Base-by-base conservation (phyloP, 1,284 basidiomycete species). In the Melampsora abietis-canadensis region DNA sequence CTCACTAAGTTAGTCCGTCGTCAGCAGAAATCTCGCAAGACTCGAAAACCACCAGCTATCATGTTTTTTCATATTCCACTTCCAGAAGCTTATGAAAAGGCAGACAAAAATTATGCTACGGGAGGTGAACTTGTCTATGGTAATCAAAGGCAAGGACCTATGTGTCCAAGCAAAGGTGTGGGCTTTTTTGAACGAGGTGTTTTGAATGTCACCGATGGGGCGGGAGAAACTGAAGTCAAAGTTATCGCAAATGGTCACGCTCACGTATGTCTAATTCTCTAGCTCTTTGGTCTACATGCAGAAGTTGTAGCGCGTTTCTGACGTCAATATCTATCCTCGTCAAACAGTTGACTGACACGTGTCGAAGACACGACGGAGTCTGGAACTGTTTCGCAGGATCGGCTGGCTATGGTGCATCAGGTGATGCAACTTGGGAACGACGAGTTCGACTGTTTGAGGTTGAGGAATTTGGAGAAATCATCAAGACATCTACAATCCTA, bases 41-140 rank as follows among this genome's bases (percentile, higher is more conserved):
- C 15, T 14, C 57, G 57, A 4, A 76, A 80, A 63, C 79, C 80
- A 3, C 77, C 78, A 0, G 78, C 77, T 5, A 57, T 82, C 4
- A 74, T 80, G 8, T 81, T 81, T 61, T 77, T 79, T 76, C 81
- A 82, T 67, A 82, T 82, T 48, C 81, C 81, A 2, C 54, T 81
- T 0, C 81, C 81, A 3, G 81, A 82, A 74, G 79, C 78, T 1
- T 79, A 78, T 66, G 77, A 77, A 19, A 68, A 51, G 0, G 75
- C 76, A 0, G 77, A 61, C n/a, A 59, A 40, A 4, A 72, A 78
- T 61, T 66, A 30, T 47, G 46, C 27, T 12, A 54, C 70, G 10
- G 76, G 69, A 24, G 24, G 40, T 15, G 68, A 62, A 54, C 21
- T 79, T 24, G 19, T 76, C 0, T 61, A 77, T 1, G 80, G 80